phyloP scores from a whole-genome alignment of 1,284 basidiomycete species.

The Cutaneotrichosporon sp. region DNA sequence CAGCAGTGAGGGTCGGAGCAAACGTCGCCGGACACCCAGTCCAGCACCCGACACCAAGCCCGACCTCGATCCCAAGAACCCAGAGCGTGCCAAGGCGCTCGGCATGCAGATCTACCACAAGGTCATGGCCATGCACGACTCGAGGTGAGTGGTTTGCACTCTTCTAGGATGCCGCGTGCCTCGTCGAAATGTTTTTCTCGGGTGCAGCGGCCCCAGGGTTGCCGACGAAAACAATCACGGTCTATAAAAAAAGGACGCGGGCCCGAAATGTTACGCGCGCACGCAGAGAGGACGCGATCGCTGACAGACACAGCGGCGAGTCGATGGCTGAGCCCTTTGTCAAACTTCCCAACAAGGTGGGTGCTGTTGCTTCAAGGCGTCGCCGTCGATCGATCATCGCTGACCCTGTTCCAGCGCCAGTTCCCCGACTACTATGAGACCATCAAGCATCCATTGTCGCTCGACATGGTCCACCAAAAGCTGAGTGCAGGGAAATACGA shows the following conservation, averaged over 20 bases:
- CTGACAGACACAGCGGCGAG: constrained; percentile 29
- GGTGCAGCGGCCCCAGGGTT: not conserved
- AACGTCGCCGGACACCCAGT: constrained; percentile 16
- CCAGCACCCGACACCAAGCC: constrained; percentile 5
- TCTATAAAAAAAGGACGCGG: not conserved
- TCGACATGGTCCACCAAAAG: constrained; percentile 37
- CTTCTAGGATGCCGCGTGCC: not conserved
- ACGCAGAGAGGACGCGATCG: too few relatives aligned
- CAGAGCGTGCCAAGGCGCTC: constrained; percentile 29
- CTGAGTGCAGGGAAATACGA: constrained; percentile 30
- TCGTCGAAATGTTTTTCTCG: constrained; percentile 1
- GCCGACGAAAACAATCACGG: not conserved
- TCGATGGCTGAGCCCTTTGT: constrained; percentile 38
- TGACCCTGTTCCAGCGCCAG: constrained; percentile 22
- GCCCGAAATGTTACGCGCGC: not conserved
- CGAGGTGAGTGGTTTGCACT: constrained; percentile 32
- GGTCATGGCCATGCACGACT: constrained; percentile 29
- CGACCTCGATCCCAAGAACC: constrained; percentile 32
- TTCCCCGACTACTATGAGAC: constrained; percentile 46
- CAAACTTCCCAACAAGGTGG: constrained; percentile 43
- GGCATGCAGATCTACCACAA: constrained; percentile 32
- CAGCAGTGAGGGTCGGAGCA: constrained; percentile 16
- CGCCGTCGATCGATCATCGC: too few relatives aligned
- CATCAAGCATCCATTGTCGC: constrained; percentile 44
- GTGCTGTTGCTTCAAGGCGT: too few relatives aligned